Evolutionary conservation across 2,329 filamentous ascomycete genomes (phyloP).

Genomic region (Polychaeton citri): DNA sequence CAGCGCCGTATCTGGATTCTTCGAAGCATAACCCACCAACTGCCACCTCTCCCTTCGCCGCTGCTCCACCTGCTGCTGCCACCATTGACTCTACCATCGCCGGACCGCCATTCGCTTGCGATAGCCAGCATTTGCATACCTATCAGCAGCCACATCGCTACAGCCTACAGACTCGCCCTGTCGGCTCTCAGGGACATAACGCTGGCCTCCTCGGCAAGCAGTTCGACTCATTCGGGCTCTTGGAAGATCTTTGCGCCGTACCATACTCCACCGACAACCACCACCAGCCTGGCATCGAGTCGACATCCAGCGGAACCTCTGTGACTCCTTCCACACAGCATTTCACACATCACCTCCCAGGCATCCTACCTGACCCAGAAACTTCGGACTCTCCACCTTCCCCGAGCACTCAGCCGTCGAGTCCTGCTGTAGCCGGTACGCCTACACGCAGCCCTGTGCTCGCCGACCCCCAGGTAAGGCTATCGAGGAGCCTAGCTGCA

Average conservation of each 20-base stretch:
- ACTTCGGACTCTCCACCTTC: neutral
- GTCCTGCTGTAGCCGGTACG: conserved; percentile 5
- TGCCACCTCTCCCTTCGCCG: neutral
- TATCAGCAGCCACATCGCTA: too few species aligned
- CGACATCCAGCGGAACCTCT: too few species aligned
- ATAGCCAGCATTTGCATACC: too few species aligned
- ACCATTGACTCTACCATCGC: neutral
- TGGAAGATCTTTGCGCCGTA: conserved; percentile 23
- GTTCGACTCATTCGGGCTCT: conserved; percentile 26
- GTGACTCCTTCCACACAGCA: too few species aligned
- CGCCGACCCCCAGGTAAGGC: conserved; percentile 20
- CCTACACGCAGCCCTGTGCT: conserved; percentile 2
- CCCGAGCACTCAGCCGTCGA: too few species aligned
- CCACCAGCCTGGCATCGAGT: too few species aligned
- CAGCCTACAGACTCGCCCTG: too few species aligned
- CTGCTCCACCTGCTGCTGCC: neutral
- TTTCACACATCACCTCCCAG: too few species aligned
- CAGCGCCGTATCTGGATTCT: too few species aligned
- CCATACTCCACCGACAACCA: conserved; percentile 14
- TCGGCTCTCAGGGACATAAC: too few species aligned
- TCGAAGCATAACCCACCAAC: too few species aligned
- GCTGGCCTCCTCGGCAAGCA: conserved; percentile 25
- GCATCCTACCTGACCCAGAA: conserved; percentile 4
- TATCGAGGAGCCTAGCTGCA: conserved; percentile 29
- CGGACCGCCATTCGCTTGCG: too few species aligned